These are phyloP conservation scores for Neurospora sp. DNA, from an alignment of 495 filamentous ascomycete genomes.

Conservation along the genomic window DNA sequence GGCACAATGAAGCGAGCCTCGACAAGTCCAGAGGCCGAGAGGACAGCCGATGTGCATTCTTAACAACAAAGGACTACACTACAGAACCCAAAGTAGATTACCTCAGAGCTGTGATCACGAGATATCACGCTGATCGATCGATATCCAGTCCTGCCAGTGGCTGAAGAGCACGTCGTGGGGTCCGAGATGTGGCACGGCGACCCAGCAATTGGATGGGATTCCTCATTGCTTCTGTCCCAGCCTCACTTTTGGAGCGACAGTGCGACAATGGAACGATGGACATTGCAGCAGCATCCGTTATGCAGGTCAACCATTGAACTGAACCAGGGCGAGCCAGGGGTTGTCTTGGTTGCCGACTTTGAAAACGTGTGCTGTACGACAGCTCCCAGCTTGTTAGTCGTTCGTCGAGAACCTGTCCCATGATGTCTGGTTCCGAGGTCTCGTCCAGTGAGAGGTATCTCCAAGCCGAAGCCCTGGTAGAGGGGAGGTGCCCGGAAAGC, in stretches of 20 bases:
- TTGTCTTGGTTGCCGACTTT: constrained; percentile 6
- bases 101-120: constrained; percentile 1
- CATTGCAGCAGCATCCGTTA: constrained; percentile 4
- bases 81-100: not conserved
- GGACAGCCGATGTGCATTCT: not conserved
- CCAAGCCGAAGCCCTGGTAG: not conserved
- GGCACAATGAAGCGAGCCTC: not conserved
- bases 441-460: not conserved
- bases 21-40: not conserved
- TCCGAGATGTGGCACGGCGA: constrained; percentile 7
- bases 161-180: constrained; percentile 9
- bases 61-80: not conserved
- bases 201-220: constrained; percentile 5
- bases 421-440: not conserved
- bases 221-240: constrained; percentile 6
- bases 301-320: constrained; percentile 10
- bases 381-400: not conserved
- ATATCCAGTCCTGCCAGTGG: constrained; percentile 3
- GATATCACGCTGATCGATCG: not conserved
- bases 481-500: not conserved
- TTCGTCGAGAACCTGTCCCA: not conserved
- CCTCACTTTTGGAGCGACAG: constrained; percentile 10
- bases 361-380: not conserved
- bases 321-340: not conserved
- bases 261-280: constrained; percentile 2